Evolutionary conservation across 1,284 basidiomycete species (phyloP).

Genomic region (Ganoderma boninense): DNA sequence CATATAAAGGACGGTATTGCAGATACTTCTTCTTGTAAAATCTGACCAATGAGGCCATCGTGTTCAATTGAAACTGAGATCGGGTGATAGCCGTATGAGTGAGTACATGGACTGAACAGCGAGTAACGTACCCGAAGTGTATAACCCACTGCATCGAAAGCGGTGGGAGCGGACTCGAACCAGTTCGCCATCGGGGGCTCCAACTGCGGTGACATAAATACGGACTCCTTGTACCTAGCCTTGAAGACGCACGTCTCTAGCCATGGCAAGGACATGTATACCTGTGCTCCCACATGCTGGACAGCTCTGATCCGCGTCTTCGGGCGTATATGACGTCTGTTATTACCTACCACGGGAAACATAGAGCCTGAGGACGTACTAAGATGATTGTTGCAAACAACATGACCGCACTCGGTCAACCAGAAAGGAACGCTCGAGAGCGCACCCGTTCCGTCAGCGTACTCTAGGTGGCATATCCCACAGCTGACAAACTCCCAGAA

Average conservation of each 20-base stretch:
- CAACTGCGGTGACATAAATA: slow-evolving; percentile 54
- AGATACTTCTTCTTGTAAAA: slow-evolving; percentile 63
- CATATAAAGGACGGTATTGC: slow-evolving; percentile 60
- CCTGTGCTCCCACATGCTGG: slow-evolving; percentile 64
- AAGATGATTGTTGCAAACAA: slow-evolving; percentile 83
- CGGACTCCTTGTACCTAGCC: neutral
- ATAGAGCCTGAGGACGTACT: slow-evolving; percentile 55
- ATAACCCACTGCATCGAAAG: slow-evolving; percentile 68
- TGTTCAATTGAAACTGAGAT: slow-evolving; percentile 77
- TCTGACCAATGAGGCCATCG: slow-evolving; percentile 70
- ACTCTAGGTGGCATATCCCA: slow-evolving; percentile 71
- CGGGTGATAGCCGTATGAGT: neutral
- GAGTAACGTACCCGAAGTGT: slow-evolving; percentile 64
- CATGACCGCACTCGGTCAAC: slow-evolving; percentile 85
- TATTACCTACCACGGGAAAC: neutral
- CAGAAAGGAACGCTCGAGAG: slow-evolving; percentile 75
- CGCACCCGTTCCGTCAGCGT: slow-evolving; percentile 54
- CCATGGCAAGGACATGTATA: slow-evolving; percentile 76
- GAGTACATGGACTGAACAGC: neutral
- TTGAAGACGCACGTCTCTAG: slow-evolving; percentile 64
- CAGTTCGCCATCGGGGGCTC: slow-evolving; percentile 80
- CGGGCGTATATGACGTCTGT: slow-evolving; percentile 13
- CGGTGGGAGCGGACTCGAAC: slow-evolving; percentile 70
- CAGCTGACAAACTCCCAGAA: slow-evolving; percentile 85
- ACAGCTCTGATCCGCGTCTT: slow-evolving; percentile 78